A percentile compares a stretch with the other conserved stretches of the same genome.
phyloP scores from a whole-genome alignment of 208 protist genomes.

The Zelonia costaricensis region DNA sequence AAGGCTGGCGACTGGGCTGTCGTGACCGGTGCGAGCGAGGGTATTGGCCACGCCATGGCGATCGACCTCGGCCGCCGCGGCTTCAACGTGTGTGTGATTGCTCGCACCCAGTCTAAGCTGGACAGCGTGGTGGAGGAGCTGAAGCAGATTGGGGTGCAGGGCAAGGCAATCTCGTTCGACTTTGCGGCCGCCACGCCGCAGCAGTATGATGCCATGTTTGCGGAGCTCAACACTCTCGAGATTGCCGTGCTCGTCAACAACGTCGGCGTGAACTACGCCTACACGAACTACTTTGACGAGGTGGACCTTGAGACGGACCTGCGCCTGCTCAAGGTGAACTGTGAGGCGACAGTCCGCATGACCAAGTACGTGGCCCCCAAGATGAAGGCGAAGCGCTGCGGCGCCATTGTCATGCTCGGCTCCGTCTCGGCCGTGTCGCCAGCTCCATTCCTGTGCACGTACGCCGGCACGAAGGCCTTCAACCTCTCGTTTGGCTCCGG shows the following conservation, averaged over 20 bases:
- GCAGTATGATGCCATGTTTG: slow-evolving; percentile 67
- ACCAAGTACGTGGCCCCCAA: slow-evolving; percentile 79
- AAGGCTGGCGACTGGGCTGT: slow-evolving; percentile 88
- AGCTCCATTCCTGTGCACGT: slow-evolving; percentile 79
- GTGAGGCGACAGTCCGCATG: slow-evolving; percentile 80
- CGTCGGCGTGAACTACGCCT: slow-evolving; percentile 93
- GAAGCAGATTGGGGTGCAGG: slow-evolving; percentile 67
- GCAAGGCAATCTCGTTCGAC: slow-evolving; percentile 83
- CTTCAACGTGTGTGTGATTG: slow-evolving; percentile 93
- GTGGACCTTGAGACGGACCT: slow-evolving; percentile 62
- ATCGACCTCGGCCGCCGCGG: slow-evolving; percentile 88
- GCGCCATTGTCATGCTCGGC: slow-evolving; percentile 77
- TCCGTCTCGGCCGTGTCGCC: slow-evolving; percentile 77
- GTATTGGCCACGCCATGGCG: slow-evolving; percentile 93
- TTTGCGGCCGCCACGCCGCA: slow-evolving; percentile 55
- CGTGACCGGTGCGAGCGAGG: slow-evolving; percentile 95
- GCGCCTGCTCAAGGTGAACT: slow-evolving; percentile 89
- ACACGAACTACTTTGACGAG: slow-evolving; percentile 92
- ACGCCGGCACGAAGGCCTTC: slow-evolving; percentile 90
- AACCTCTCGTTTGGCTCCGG: slow-evolving; percentile 61
- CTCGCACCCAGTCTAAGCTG: slow-evolving; percentile 89
- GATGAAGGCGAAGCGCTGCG: slow-evolving; percentile 64
- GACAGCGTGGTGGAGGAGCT: slow-evolving; percentile 72
- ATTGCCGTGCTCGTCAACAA: slow-evolving; percentile 91
- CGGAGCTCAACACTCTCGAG: slow-evolving; percentile 45